Evolutionary conservation across 2,329 filamentous ascomycete species (phyloP).

Genomic region (Stromatinia cepivora): DNA sequence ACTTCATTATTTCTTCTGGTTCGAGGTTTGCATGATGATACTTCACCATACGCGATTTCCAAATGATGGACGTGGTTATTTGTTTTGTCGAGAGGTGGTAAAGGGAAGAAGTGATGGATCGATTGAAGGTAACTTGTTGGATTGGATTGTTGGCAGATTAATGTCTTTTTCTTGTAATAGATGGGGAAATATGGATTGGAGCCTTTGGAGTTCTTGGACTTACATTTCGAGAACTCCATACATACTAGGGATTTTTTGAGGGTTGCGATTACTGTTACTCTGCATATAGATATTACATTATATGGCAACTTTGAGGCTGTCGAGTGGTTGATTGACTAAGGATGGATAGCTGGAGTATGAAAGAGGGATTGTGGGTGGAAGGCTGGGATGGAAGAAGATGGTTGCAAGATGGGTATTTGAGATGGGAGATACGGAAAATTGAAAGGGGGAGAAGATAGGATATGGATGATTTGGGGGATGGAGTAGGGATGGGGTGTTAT

Average conservation of each 20-base stretch:
- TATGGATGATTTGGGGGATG: too few species aligned
- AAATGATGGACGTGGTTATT: constrained; percentile 1
- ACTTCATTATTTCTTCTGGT: background rate
- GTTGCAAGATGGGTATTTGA: background rate
- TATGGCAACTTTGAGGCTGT: background rate
- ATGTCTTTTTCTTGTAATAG: constrained; percentile 17
- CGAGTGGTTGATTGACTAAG: background rate
- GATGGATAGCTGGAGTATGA: too few species aligned
- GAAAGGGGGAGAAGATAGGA: background rate
- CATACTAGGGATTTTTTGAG: constrained; percentile 13
- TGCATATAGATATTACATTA: constrained; percentile 7
- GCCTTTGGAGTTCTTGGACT: constrained; percentile 10
- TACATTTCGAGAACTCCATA: constrained; percentile 1
- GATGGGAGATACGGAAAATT: background rate
- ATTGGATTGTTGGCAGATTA: constrained; percentile 2
- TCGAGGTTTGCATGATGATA: background rate
- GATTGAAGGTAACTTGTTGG: background rate
- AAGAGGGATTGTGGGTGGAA: background rate
- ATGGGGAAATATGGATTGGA: constrained; percentile 15
- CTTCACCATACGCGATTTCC: background rate
- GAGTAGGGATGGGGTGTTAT: background rate
- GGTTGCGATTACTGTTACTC: background rate
- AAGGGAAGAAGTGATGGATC: background rate
- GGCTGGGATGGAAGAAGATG: background rate
- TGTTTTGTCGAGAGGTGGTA: constrained; percentile 5